Conservation (phyloP, 1,284 basidiomycete species). For the Ustilago bromivora region DNA sequence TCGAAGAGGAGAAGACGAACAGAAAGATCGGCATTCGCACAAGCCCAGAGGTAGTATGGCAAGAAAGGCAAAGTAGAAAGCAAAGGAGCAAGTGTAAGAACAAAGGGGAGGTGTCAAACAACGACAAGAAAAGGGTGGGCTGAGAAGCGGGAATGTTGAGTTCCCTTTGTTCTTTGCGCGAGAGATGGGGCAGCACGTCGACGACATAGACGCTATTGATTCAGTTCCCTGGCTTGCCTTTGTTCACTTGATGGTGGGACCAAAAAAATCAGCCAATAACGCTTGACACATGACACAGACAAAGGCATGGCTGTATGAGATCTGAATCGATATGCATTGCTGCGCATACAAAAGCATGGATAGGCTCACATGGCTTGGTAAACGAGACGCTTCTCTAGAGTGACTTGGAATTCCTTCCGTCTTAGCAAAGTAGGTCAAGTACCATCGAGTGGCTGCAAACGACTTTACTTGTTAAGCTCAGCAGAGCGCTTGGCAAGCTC, state of each 20-base stretch:
- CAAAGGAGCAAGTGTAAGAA: background rate
- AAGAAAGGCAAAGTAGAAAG: constrained; percentile 5
- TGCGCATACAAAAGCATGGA: constrained; percentile 12
- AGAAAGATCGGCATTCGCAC: too few relatives aligned
- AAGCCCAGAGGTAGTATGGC: background rate
- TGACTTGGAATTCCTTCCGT: too few relatives aligned
- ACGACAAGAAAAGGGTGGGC: background rate
- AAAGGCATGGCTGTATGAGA: background rate
- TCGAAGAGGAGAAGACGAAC: too few relatives aligned
- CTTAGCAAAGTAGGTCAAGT: too few relatives aligned
- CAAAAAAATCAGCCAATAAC: background rate
- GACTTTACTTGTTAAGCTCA: constrained; percentile 55
- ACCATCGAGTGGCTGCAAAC: background rate
- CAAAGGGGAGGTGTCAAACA: constrained; percentile 13
- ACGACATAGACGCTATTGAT: background rate
- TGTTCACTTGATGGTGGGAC: constrained; percentile 2
- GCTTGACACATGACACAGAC: background rate
- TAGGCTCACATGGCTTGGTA: constrained; percentile 21
- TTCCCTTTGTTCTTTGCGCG: constrained; percentile 12
- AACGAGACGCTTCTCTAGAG: background rate
- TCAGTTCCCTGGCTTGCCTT: background rate
- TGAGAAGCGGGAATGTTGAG: background rate
- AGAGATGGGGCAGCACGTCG: background rate
- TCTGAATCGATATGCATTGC: constrained; percentile 3
- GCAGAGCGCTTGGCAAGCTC: constrained; percentile 58